Evolutionary conservation across 805 yeast genomes (phyloP).

Genomic region (Hanseniaspora taiwanica): DNA sequence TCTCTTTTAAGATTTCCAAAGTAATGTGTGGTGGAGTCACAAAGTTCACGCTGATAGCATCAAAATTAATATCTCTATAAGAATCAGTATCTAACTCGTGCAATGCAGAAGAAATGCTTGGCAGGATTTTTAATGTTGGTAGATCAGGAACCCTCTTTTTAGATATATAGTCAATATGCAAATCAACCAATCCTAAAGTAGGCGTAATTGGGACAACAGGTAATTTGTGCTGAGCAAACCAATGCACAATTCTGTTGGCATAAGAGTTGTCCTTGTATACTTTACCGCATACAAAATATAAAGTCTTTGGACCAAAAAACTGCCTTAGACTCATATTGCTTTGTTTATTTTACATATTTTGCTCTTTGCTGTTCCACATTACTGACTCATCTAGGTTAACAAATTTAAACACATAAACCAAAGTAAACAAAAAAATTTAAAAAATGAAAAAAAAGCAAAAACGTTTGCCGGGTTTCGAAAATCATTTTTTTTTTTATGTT

Average conservation of each 20-base stretch:
- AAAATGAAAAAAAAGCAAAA: no score
- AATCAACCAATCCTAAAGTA: conserved; percentile 40
- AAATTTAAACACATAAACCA: no score
- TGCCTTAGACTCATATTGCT: conserved; percentile 5
- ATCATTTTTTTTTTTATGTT: no score
- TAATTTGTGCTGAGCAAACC: conserved; percentile 11
- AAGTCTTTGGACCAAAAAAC: conserved; percentile 8
- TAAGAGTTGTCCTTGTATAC: conserved; percentile 59
- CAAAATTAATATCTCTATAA: conserved; percentile 16
- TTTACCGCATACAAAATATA: conserved; percentile 34
- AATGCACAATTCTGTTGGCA: conserved; percentile 40
- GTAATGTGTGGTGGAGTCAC: conserved; percentile 66
- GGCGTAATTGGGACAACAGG: conserved; percentile 37
- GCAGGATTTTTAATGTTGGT: conserved; percentile 22
- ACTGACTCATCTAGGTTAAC: no score
- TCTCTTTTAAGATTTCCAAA: conserved; percentile 28
- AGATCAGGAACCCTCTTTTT: conserved; percentile 34
- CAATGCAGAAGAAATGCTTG: conserved; percentile 20
- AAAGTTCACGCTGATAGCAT: conserved; percentile 47
- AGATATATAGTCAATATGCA: conserved; percentile 56
- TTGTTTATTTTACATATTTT: neutral
- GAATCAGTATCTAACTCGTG: conserved; percentile 8
- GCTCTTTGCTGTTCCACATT: neutral
- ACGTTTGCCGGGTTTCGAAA: no score
- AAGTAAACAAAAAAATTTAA: no score